These are phyloP conservation scores for Alternaria brassicicola DNA, from an alignment of 2,329 filamentous ascomycete species.

Conservation along the genomic window DNA sequence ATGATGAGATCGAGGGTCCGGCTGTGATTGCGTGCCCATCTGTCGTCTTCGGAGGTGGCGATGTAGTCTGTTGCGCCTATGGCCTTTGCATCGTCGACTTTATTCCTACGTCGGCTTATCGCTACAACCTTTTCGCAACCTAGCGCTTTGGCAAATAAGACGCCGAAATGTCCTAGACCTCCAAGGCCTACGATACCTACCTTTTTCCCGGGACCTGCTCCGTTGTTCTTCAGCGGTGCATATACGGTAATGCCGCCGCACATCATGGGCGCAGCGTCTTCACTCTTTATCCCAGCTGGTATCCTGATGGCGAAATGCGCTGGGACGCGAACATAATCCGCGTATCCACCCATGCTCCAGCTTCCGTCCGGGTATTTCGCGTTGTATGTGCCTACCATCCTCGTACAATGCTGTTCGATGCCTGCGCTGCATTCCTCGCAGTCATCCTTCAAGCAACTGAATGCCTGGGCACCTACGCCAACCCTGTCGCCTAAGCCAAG, in stretches of 20 bases:
- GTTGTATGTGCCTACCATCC: constrained; percentile 65
- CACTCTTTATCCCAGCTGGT: constrained; percentile 56
- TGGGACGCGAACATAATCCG: constrained; percentile 60
- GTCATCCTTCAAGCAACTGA: constrained; percentile 53
- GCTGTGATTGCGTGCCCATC: constrained; percentile 66
- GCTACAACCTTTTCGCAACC: constrained; percentile 71
- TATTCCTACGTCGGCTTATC: constrained; percentile 65
- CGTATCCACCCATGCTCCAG: constrained; percentile 70
- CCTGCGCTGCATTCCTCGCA: constrained; percentile 62
- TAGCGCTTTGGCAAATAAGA: constrained; percentile 74
- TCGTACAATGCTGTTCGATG: constrained; percentile 52
- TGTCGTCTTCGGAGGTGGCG: constrained; percentile 44
- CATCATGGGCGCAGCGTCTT: constrained; percentile 70
- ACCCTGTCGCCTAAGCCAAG: constrained; percentile 67
- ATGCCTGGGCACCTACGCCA: constrained; percentile 59
- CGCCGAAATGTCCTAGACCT: constrained; percentile 74
- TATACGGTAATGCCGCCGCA: constrained; percentile 80
- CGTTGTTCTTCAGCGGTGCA: constrained; percentile 69
- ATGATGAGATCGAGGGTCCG: constrained; percentile 65
- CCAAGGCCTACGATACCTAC: constrained; percentile 77
- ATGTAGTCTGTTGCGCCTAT: constrained; percentile 72
- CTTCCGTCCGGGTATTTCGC: constrained; percentile 61
- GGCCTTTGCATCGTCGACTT: constrained; percentile 64
- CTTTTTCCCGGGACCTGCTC: constrained; percentile 70
- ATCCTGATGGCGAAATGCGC: constrained; percentile 66